Percentiles rank a stretch among this genome's conserved stretches.
phyloP scores from a whole-genome alignment of 2,329 filamentous ascomycete species.

The Curvularia sp. region DNA sequence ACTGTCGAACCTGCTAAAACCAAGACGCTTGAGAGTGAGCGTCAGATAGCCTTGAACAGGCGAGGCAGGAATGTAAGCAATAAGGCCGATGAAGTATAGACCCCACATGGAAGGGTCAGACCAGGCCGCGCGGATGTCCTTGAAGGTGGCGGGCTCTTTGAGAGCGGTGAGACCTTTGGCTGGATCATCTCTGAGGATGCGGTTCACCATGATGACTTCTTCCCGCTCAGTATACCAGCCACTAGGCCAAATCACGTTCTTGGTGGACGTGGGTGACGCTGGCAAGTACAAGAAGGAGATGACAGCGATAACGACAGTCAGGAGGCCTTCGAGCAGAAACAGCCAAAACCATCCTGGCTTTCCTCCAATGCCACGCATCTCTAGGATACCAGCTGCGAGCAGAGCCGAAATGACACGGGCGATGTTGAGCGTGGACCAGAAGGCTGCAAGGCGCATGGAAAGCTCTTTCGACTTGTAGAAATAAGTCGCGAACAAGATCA shows the following conservation, averaged over 20 bases:
- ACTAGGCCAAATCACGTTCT: slow-evolving; percentile 51
- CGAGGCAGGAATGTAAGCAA: slow-evolving; percentile 44
- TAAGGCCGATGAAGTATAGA: slow-evolving; percentile 59
- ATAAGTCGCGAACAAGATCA: slow-evolving; percentile 72
- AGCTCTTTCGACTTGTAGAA: slow-evolving; percentile 77
- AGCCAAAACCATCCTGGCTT: slow-evolving; percentile 63
- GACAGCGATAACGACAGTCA: slow-evolving; percentile 40
- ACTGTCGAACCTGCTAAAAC: slow-evolving; percentile 53
- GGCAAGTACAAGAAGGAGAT: slow-evolving; percentile 48
- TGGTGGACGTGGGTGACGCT: slow-evolving; percentile 59
- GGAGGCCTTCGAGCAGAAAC: slow-evolving; percentile 53
- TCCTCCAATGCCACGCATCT: slow-evolving; percentile 57
- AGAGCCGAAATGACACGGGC: slow-evolving; percentile 63
- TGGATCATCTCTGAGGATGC: slow-evolving; percentile 63
- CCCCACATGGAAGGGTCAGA: slow-evolving; percentile 64
- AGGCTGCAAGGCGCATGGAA: slow-evolving; percentile 69
- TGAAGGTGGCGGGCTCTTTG: slow-evolving; percentile 58
- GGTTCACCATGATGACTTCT: slow-evolving; percentile 73
- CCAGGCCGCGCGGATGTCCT: slow-evolving; percentile 59
- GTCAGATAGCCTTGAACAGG: slow-evolving; percentile 52
- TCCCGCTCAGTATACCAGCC: slow-evolving; percentile 72
- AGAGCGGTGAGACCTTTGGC: slow-evolving; percentile 65
- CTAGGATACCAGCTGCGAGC: slow-evolving; percentile 61
- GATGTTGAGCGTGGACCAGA: slow-evolving; percentile 71
- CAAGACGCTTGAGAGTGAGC: slow-evolving; percentile 49